Evolutionary conservation across 2,329 filamentous ascomycete species (phyloP), one percentile per base, ranked within the genome.

Genomic region (Gliomastix tumulicola): DNA sequence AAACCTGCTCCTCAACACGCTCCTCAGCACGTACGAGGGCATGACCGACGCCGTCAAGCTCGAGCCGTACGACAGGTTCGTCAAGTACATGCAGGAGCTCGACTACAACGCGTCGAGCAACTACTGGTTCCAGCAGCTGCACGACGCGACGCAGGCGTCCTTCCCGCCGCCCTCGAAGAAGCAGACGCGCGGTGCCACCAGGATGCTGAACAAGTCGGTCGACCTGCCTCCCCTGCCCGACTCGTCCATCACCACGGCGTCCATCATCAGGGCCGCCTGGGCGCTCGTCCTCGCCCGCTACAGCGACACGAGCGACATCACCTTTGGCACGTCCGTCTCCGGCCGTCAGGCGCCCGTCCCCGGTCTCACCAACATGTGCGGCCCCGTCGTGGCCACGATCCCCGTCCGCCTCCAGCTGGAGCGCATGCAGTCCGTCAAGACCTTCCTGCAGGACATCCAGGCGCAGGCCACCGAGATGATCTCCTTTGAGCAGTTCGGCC

Each of bases 211-310:
- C 21, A 21, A 44, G 16, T 21, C 48, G 16, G 44, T 46, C 19
- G 21, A 39, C 9, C 36, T 38, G 21, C 42, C 40, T 25, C 8
- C 11, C 9, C 11, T 21, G 5, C 12, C 13, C 13, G 30, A 17
- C 10, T 20, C 32, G 11, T 21, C 38, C n/a, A 37, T 43, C 13
- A 49, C 43, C 10, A 40, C 34, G 2, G 42, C 48, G 7, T 43
- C 46, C 2, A 20, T 51, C 8, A 25, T 55, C 7, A 47, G 47
- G 6, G 49, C 51, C 1, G 53, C 54, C 3, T 57, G 54, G 53
- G 54, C 49, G 1, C 11, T 56, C 13, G 28, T 47, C 9, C 35
- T 46, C 5, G 32, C 42, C 4, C 35, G 38, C 2, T 42, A 49
- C 16, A 45, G 44, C 12, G 43, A 20, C 6, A 37, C 40, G 6